Base-by-base conservation (phyloP, 2,329 filamentous ascomycete species). In the Blumeria graminis region DNA sequence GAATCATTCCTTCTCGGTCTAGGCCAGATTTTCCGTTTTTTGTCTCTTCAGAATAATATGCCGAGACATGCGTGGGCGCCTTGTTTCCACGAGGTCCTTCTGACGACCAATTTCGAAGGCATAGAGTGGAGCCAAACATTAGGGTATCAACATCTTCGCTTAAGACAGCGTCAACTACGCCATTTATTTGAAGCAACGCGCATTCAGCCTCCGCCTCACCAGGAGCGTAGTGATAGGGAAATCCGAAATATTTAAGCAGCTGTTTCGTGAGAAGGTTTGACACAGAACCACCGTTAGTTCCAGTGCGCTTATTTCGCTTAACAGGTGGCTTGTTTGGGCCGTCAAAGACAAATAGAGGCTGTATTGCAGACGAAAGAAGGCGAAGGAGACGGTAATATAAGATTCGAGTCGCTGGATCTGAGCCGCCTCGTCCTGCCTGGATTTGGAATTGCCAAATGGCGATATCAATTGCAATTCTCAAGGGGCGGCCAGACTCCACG, bases 381-480 rank as follows among this genome's bases (percentile, higher is more conserved):
- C 85, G 83, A 1, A 90, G 72, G 0, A 96, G 77, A 36, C 92
- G 84, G 69, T 93, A 96, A 70, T 95, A 96, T 28, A 98, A 77
- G 1, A 89, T 95, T 57, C 92, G 79, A 39, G 95, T 75, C 1
- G 89, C 89, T 6, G 92, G 90, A 63, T 95, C 95, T 10, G 81
- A 80, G 58, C 92, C 92, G 51, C 90, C 87, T 71, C 81, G 80
- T 16, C 85, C 85, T 13, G 86, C 82, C 65, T 94, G 88, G 11
- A 82, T 82, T 65, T 98, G 92, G 65, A 94, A 96, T 48, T 94
- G 84, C 92, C 92, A 98, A 65, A 98, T 96, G 2, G 88, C 87
- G 62, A 94, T 84, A 66, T 98, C 92, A 61, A 98, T 84, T 41
- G 92, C 92, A 51, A 98, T 74, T 43, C 89, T 82, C 43, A 96